Conservation (phyloP, 108 stramenopile species). For the Cyclotella atomus region DNA sequence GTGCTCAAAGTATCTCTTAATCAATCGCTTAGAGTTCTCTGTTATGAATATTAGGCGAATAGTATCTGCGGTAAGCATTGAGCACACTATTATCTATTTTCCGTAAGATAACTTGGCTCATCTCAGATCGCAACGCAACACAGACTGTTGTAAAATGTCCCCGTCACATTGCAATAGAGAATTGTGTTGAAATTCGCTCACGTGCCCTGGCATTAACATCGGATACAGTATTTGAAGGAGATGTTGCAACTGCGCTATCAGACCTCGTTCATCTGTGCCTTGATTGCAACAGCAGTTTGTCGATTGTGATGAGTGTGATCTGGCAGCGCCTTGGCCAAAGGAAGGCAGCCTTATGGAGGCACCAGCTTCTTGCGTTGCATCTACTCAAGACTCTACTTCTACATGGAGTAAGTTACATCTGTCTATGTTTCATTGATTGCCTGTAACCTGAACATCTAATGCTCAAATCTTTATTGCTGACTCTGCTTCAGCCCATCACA, state of each 20-base stretch:
- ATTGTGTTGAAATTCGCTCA: conserved; percentile 57
- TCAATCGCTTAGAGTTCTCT: conserved; percentile 73
- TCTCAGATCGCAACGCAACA: neutral
- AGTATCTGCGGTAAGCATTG: conserved; percentile 34
- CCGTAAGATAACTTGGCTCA: too few relatives aligned
- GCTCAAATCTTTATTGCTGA: too few relatives aligned
- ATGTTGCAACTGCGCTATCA: conserved; percentile 61
- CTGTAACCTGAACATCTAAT: too few relatives aligned
- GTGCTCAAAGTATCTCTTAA: conserved; percentile 65
- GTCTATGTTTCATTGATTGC: neutral
- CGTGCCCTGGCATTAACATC: conserved; percentile 78
- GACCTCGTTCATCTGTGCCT: conserved; percentile 71
- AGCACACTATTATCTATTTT: neutral
- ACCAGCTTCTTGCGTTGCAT: conserved; percentile 71
- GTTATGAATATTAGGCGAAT: conserved; percentile 67
- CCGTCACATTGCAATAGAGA: conserved; percentile 49
- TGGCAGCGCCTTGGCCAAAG: conserved; percentile 82
- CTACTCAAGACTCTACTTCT: conserved; percentile 76
- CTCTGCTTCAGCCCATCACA: conserved; percentile 61
- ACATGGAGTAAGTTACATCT: conserved; percentile 56
- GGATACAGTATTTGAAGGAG: conserved; percentile 74
- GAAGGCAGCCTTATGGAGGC: conserved; percentile 74
- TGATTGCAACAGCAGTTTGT: conserved; percentile 69
- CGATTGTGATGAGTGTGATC: conserved; percentile 81
- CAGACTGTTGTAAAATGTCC: conserved; percentile 70